Percentiles rank a stretch among this genome's conserved stretches.
phyloP scores from a whole-genome alignment of 1,284 basidiomycete species.

The Pseudozyma flocculosa region DNA sequence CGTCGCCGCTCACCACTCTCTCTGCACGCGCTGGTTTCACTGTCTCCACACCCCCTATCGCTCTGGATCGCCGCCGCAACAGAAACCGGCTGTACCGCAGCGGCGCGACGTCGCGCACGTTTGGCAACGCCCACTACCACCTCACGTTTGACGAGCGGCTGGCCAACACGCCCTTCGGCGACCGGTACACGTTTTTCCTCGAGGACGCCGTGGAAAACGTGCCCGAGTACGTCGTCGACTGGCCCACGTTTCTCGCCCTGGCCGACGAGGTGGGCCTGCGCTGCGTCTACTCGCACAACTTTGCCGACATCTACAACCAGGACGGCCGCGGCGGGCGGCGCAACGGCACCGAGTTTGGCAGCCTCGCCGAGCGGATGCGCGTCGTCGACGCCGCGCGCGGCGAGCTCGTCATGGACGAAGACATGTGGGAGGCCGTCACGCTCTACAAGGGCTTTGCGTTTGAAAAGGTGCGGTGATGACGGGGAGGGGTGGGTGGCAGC shows the following conservation, averaged over 20 bases:
- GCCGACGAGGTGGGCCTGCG: conserved; percentile 78
- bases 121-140: conserved; percentile 86
- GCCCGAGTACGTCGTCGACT: conserved; percentile 92
- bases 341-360: conserved; percentile 18
- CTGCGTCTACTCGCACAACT: conserved; percentile 78
- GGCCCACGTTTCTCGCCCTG: conserved; percentile 83
- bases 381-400: conserved; percentile 24
- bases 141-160: conserved; percentile 73
- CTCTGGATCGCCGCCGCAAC: not conserved
- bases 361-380: conserved; percentile 37
- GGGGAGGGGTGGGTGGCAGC: too few relatives aligned
- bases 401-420: conserved; percentile 32
- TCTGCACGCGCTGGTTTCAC: too few relatives aligned
- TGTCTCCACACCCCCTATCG: not conserved
- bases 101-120: conserved; percentile 65
- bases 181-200: conserved; percentile 90
- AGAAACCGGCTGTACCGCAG: not conserved
- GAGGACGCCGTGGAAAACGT: conserved; percentile 88
- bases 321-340: conserved; percentile 6
- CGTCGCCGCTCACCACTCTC: too few relatives aligned
- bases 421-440: conserved; percentile 52
- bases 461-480: too few relatives aligned
- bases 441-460: conserved; percentile 54
- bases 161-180: conserved; percentile 68
- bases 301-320: conserved; percentile 60